Conservation (phyloP, 352 stramenopile genomes). For the Phytopythium cucurbitacearum region DNA sequence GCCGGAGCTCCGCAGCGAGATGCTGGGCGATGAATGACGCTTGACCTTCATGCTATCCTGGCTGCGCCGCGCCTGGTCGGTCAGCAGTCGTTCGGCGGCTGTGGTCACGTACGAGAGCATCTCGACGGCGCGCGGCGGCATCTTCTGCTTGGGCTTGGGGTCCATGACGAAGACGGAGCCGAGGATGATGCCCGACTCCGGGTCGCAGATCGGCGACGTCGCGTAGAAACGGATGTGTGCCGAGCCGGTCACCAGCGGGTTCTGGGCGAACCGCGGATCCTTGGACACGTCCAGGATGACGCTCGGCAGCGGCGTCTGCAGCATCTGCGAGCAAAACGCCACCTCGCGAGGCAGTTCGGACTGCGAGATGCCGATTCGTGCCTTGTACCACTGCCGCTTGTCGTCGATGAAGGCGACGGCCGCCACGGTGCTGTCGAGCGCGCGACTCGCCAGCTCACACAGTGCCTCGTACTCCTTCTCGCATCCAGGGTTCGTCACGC, state of each 20-base stretch:
- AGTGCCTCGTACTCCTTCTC: constrained; percentile 71
- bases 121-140: constrained; percentile 55
- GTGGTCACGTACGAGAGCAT: constrained; percentile 63
- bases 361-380: constrained; percentile 65
- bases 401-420: constrained; percentile 65
- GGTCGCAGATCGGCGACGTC: constrained; percentile 60
- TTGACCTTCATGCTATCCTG: constrained; percentile 16
- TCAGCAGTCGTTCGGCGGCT: constrained; percentile 46
- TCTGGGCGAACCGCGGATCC: constrained; percentile 83
- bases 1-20: constrained; percentile 16
- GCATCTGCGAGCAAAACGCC: constrained; percentile 56
- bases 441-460: constrained; percentile 61
- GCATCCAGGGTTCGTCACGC: constrained; percentile 32
- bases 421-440: constrained; percentile 53
- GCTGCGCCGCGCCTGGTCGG: neutral
- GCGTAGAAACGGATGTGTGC: constrained; percentile 94
- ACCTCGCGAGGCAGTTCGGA: constrained; percentile 53
- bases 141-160: constrained; percentile 32
- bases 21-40: constrained; percentile 12
- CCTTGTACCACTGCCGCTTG: constrained; percentile 67
- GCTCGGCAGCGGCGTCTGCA: constrained; percentile 43
- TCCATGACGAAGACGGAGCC: constrained; percentile 86
- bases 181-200: constrained; percentile 46
- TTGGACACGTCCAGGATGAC: constrained; percentile 79
- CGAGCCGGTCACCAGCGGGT: constrained; percentile 83